Evolutionary conservation across 192 early-diverging fungal genomes (phyloP).

Genomic region (Spizellomyces punctatus): DNA sequence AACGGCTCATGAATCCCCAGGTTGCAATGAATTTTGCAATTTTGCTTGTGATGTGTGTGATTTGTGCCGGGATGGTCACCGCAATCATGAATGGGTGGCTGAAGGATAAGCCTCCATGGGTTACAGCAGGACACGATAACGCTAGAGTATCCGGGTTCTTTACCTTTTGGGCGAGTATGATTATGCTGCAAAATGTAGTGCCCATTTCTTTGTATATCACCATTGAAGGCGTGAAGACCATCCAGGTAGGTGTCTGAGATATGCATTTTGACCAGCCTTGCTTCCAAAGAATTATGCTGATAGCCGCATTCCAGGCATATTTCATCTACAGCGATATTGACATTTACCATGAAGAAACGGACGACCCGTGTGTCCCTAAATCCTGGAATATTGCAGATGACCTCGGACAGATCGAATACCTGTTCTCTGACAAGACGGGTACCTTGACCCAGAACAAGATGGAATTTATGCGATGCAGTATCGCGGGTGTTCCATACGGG

Average conservation of each 20-base stretch:
- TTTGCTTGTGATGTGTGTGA: conserved; percentile 68
- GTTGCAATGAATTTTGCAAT: conserved; percentile 43
- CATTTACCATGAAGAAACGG: conserved; percentile 80
- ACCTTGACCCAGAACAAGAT: conserved; percentile 96
- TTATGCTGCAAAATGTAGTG: conserved; percentile 92
- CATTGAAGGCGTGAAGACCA: conserved; percentile 86
- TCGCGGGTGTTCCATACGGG: conserved; percentile 79
- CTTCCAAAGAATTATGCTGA: not conserved
- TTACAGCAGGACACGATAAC: not conserved
- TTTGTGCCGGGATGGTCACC: conserved; percentile 60
- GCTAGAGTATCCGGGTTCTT: conserved; percentile 22
- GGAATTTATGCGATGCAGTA: conserved; percentile 90
- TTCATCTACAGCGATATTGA: conserved; percentile 89
- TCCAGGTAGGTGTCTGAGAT: conserved; percentile 53
- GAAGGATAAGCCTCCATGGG: conserved; percentile 7
- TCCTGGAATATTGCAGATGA: conserved; percentile 92
- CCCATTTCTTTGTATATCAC: conserved; percentile 94
- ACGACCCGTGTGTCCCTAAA: conserved; percentile 78
- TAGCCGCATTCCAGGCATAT: conserved; percentile 66
- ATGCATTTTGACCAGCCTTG: not conserved
- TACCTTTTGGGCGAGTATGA: conserved; percentile 62
- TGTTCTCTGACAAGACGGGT: conserved; percentile 96
- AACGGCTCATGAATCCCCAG: conserved; percentile 87
- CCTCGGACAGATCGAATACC: conserved; percentile 92
- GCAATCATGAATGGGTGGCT: not conserved